Percentiles rank a stretch among this genome's conserved stretches.
phyloP scores from a whole-genome alignment of 495 filamentous ascomycete species.

The Talaromyces nanjingensis region DNA sequence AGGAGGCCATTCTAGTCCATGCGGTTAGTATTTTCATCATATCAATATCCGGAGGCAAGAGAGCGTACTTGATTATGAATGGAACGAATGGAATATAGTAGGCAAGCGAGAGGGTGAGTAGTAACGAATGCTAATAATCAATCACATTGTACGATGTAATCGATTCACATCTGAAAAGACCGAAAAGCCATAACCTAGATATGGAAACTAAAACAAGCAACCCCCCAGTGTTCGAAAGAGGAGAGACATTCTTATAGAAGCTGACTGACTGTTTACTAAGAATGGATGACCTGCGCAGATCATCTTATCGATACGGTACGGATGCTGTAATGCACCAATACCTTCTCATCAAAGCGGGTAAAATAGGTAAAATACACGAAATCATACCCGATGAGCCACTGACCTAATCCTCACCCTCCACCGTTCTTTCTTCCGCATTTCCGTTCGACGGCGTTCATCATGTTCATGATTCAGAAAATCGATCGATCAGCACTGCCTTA shows the following conservation, averaged over 20 bases:
- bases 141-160: not conserved
- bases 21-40: too few relatives aligned
- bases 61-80: not conserved
- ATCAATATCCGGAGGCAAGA: too few relatives aligned
- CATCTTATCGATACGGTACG: not conserved
- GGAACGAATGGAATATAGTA: not conserved
- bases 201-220: not conserved
- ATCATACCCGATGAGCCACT: not conserved
- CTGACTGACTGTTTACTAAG: not conserved
- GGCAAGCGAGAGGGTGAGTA: not conserved
- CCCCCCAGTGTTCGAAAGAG: not conserved
- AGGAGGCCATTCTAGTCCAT: conserved; percentile 14
- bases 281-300: not conserved
- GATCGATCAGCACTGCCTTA: not conserved
- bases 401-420: not conserved
- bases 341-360: not conserved
- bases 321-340: not conserved
- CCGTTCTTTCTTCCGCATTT: not conserved
- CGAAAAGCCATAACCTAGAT: not conserved
- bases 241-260: not conserved
- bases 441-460: too few relatives aligned
- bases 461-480: too few relatives aligned
- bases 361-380: not conserved
- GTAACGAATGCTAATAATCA: not conserved
- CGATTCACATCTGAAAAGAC: not conserved